A percentile compares a stretch with the other conserved stretches of the same genome.
Evolutionary conservation across 2,329 filamentous ascomycete genomes (phyloP).

Genomic region (Neopestalotiopsis sp.): DNA sequence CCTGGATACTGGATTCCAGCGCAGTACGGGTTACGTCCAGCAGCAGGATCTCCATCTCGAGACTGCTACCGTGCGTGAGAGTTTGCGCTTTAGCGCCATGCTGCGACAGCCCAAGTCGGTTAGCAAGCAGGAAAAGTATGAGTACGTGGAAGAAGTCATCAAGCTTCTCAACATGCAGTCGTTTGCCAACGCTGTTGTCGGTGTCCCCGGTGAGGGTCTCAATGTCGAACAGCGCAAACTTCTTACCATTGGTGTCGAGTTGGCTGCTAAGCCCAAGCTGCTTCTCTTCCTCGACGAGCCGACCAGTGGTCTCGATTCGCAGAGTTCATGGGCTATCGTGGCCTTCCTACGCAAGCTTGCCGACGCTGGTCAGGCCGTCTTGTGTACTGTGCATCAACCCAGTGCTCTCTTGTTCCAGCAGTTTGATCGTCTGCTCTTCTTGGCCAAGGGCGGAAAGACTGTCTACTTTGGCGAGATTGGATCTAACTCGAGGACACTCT

Average conservation of each 20-base stretch:
- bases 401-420: constrained; percentile 44
- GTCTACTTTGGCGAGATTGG: constrained; percentile 65
- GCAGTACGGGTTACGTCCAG: constrained; percentile 72
- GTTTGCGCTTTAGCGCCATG: constrained; percentile 66
- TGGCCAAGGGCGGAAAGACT: constrained; percentile 58
- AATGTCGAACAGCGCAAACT: constrained; percentile 52
- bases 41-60: constrained; percentile 72
- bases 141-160: constrained; percentile 71
- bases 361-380: constrained; percentile 44
- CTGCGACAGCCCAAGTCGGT: constrained; percentile 66
- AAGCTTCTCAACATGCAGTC: constrained; percentile 70
- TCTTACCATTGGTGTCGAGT: constrained; percentile 75
- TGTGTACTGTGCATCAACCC: constrained; percentile 51
- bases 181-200: constrained; percentile 72
- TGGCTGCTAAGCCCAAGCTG: constrained; percentile 73
- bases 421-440: constrained; percentile 58
- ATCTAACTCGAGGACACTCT: constrained; percentile 49
- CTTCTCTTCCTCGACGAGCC: constrained; percentile 78
- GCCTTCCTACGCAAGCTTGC: constrained; percentile 69
- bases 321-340: constrained; percentile 75
- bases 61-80: constrained; percentile 70
- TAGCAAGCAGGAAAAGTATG: constrained; percentile 64
- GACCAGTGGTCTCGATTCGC: constrained; percentile 74
- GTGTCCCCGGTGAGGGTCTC: constrained; percentile 67
- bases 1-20: constrained; percentile 68